A percentile compares a stretch with the other conserved stretches of the same genome.
Evolutionary conservation across 148 eudicot genomes (phyloP).

Genomic region (Gaultheria prostrata): DNA sequence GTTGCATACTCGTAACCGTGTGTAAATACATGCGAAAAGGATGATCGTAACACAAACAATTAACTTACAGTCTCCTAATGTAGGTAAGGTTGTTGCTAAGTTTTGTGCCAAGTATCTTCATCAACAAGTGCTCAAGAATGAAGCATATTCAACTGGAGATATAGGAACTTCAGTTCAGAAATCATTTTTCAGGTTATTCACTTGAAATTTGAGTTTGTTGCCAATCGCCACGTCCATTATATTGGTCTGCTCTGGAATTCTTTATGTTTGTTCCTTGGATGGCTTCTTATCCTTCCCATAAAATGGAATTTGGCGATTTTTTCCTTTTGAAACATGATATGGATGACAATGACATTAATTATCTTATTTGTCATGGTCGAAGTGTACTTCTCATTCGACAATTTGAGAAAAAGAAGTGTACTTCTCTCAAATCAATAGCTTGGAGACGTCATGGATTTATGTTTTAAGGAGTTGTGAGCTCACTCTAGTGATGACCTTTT

Average conservation of each 20-base stretch:
- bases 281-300: neutral
- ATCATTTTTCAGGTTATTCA: slow-evolving; percentile 73
- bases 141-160: slow-evolving; percentile 84
- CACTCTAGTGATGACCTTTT: neutral
- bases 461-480: neutral
- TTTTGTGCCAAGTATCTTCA: slow-evolving; percentile 98
- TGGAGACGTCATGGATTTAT: neutral
- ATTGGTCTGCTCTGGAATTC: neutral
- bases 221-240: neutral
- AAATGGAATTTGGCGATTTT: neutral
- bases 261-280: neutral
- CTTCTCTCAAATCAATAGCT: neutral
- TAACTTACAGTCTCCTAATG: slow-evolving; percentile 10
- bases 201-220: neutral
- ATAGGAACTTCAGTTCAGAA: slow-evolving; percentile 78
- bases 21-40: neutral
- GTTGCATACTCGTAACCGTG: slow-evolving; percentile 5
- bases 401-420: neutral
- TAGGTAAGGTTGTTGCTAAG: slow-evolving; percentile 98
- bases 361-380: neutral
- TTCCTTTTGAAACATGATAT: neutral
- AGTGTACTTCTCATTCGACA: neutral
- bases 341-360: neutral
- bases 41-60: neutral
- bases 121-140: slow-evolving; percentile 83